These are phyloP conservation scores for Fusarium sp. DNA, from an alignment of 2,329 filamentous ascomycete genomes.

Conservation along the genomic window DNA sequence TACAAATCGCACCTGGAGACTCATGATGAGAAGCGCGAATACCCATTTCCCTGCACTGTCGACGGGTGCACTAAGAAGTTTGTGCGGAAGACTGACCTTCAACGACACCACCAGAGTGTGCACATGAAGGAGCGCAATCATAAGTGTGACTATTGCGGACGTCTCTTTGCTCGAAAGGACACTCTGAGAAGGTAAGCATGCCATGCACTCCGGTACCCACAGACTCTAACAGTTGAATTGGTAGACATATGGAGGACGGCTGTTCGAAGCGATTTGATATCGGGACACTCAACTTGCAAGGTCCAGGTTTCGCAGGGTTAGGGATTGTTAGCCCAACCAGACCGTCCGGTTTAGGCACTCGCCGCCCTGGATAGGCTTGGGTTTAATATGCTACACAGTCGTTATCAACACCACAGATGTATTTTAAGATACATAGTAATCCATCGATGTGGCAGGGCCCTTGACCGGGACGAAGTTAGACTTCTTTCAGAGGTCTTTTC, in stretches of 20 bases:
- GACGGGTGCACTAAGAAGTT: slow-evolving; percentile 77
- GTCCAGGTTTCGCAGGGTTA: slow-evolving; percentile 41
- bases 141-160: slow-evolving; percentile 75
- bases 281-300: slow-evolving; percentile 59
- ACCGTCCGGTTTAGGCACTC: slow-evolving; percentile 26
- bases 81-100: slow-evolving; percentile 83
- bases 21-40: slow-evolving; percentile 77
- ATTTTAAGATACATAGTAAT: not conserved
- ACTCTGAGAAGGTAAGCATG: slow-evolving; percentile 76
- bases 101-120: slow-evolving; percentile 70
- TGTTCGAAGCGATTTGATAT: slow-evolving; percentile 74
- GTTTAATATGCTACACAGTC: not conserved
- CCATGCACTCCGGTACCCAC: not conserved
- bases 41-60: slow-evolving; percentile 74
- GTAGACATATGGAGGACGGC: slow-evolving; percentile 79
- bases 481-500: not conserved
- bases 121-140: slow-evolving; percentile 78
- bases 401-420: not conserved
- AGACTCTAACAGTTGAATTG: slow-evolving; percentile 3
- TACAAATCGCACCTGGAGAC: slow-evolving; percentile 87
- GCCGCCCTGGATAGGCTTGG: slow-evolving; percentile 24
- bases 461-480: not conserved
- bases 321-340: slow-evolving; percentile 30
- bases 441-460: not conserved
- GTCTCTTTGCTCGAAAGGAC: slow-evolving; percentile 81